phyloP scores from a whole-genome alignment of 192 early-diverging fungal genomes.

The Backusella luteola region DNA sequence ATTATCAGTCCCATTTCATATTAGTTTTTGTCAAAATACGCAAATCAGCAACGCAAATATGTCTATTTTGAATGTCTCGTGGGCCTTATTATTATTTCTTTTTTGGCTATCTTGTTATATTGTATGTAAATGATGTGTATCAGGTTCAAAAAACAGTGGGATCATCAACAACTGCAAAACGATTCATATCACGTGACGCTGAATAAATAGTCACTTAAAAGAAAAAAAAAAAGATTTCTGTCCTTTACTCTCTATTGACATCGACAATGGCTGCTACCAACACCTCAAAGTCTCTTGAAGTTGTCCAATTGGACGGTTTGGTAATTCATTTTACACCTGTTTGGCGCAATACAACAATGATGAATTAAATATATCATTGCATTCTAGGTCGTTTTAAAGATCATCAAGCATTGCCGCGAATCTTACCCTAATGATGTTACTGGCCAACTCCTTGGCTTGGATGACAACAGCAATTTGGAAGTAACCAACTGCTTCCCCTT shows the following conservation, averaged over 20 bases:
- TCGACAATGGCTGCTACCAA: conserved; percentile 14
- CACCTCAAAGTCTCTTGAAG: conserved; percentile 48
- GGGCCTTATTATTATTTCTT: too few relatives aligned
- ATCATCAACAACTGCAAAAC: not conserved
- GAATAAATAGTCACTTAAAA: not conserved
- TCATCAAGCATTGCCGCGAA: conserved; percentile 96
- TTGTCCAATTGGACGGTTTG: conserved; percentile 75
- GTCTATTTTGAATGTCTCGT: too few relatives aligned
- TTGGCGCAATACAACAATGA: not conserved
- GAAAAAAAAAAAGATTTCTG: conserved; percentile 4
- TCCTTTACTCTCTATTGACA: not conserved
- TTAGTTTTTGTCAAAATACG: too few relatives aligned
- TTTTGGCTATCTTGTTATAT: too few relatives aligned
- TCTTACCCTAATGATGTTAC: conserved; percentile 74
- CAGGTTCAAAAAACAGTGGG: too few relatives aligned
- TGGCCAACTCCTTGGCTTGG: conserved; percentile 94
- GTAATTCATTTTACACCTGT: conserved; percentile 31
- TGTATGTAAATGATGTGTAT: too few relatives aligned
- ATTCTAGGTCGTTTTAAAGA: conserved; percentile 85
- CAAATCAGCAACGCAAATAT: too few relatives aligned
- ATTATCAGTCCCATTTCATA: too few relatives aligned
- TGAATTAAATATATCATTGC: not conserved
- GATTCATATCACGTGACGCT: not conserved
- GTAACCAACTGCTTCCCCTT: conserved; percentile 93
- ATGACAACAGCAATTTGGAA: conserved; percentile 86